Conservation (phyloP, 768 basidiomycete species). For the Pleurotus salmoneostramineus region DNA sequence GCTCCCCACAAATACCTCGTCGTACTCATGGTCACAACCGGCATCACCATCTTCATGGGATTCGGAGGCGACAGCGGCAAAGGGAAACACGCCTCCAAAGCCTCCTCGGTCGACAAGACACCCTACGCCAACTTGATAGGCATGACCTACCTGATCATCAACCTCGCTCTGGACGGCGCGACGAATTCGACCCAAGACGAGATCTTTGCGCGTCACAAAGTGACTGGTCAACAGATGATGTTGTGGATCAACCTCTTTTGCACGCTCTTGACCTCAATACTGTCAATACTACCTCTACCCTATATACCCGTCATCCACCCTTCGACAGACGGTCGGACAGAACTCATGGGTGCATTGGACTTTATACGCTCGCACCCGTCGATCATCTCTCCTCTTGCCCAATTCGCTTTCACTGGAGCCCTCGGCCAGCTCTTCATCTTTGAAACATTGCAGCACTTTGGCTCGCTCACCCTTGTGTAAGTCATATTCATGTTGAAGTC, state of each 20-base stretch:
- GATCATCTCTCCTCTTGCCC: constrained; percentile 65
- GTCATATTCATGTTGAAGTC: no score
- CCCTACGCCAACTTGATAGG: constrained; percentile 67
- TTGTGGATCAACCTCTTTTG: constrained; percentile 93
- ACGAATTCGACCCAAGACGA: constrained; percentile 97
- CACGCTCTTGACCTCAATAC: constrained; percentile 64
- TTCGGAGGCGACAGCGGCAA: constrained; percentile 52
- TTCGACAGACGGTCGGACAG: constrained; percentile 50
- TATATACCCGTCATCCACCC: constrained; percentile 83
- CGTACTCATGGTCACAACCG: constrained; percentile 85
- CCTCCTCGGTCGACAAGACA: constrained; percentile 33
- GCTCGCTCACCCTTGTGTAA: constrained; percentile 84
- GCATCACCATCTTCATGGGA: constrained; percentile 94
- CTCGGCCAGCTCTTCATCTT: constrained; percentile 98
- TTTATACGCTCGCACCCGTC: constrained; percentile 81
- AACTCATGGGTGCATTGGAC: constrained; percentile 61
- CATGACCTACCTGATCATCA: constrained; percentile 72
- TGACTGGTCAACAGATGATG: constrained; percentile 97
- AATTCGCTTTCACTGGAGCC: constrained; percentile 88
- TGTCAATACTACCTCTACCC: constrained; percentile 73
- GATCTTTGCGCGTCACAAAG: constrained; percentile 76
- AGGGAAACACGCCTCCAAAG: constrained; percentile 15
- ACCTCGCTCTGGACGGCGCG: constrained; percentile 88
- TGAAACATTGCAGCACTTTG: constrained; percentile 90
- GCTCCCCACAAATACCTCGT: constrained; percentile 95